Evolutionary conservation across 805 yeast species (phyloP).

Genomic region (Candida nonsorbophila): DNA sequence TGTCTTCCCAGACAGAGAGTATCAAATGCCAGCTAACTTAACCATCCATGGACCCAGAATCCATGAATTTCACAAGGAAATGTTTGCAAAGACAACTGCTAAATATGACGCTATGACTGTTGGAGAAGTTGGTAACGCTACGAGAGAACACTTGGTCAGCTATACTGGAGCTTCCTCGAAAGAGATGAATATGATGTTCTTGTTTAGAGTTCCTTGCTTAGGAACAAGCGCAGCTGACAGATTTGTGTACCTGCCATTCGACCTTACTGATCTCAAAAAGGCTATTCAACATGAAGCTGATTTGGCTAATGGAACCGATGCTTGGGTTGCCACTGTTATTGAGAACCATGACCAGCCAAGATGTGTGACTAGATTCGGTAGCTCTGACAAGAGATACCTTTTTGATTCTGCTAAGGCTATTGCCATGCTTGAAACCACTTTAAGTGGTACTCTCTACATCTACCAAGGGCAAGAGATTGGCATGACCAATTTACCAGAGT

Average conservation of each 20-base stretch:
- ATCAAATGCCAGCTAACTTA: conserved; percentile 31
- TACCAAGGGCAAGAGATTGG: conserved; percentile 64
- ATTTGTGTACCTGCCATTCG: conserved; percentile 27
- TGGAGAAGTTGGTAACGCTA: conserved; percentile 47
- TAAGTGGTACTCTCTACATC: conserved; percentile 51
- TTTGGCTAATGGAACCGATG: conserved; percentile 45
- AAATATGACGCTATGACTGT: conserved; percentile 52
- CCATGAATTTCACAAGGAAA: conserved; percentile 53
- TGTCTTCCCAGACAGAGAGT: conserved; percentile 31
- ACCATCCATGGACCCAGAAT: conserved; percentile 48
- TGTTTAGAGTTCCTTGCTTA: conserved; percentile 27
- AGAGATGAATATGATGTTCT: conserved; percentile 33
- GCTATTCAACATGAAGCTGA: conserved; percentile 28
- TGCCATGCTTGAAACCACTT: conserved; percentile 38
- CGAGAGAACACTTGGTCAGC: conserved; percentile 36
- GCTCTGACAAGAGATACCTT: conserved; percentile 23
- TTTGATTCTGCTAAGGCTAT: conserved; percentile 44
- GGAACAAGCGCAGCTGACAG: conserved; percentile 33
- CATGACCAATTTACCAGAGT: conserved; percentile 42
- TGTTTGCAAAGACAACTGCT: conserved; percentile 36
- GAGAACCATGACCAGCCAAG: conserved; percentile 62
- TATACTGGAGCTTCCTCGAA: conserved; percentile 36
- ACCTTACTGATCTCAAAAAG: conserved; percentile 35
- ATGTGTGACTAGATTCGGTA: conserved; percentile 47
- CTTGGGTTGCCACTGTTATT: conserved; percentile 51